These are phyloP conservation scores for Phylloporus scabripes DNA, from an alignment of 768 basidiomycete genomes.

Conservation along the genomic window DNA sequence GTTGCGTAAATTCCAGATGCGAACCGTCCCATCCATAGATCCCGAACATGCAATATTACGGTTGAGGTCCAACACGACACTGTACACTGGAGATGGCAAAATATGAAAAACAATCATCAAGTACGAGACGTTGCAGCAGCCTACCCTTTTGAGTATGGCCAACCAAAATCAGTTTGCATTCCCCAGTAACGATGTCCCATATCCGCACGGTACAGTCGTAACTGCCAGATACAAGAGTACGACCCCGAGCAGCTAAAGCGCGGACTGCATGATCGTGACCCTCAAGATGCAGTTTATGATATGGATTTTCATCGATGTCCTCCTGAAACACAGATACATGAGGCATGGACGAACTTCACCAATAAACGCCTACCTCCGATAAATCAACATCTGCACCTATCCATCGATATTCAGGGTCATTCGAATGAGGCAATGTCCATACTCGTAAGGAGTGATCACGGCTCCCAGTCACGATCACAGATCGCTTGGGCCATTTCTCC, in stretches of 20 bases:
- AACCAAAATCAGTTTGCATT: slow-evolving; percentile 70
- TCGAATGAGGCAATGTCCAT: slow-evolving; percentile 62
- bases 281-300: slow-evolving; percentile 75
- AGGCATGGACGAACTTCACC: neutral
- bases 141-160: slow-evolving; percentile 90
- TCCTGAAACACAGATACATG: slow-evolving; percentile 35
- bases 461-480: slow-evolving; percentile 69
- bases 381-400: slow-evolving; percentile 59
- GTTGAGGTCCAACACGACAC: slow-evolving; percentile 81
- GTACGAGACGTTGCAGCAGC: slow-evolving; percentile 23
- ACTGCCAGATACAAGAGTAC: slow-evolving; percentile 89
- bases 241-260: slow-evolving; percentile 85
- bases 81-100: slow-evolving; percentile 63
- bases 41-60: slow-evolving; percentile 93
- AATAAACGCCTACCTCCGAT: slow-evolving; percentile 34
- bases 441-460: slow-evolving; percentile 62
- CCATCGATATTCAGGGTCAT: slow-evolving; percentile 70
- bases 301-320: slow-evolving; percentile 79
- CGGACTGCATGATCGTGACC: slow-evolving; percentile 92
- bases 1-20: slow-evolving; percentile 84
- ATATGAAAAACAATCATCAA: neutral
- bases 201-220: slow-evolving; percentile 94
- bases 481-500: slow-evolving; percentile 70
- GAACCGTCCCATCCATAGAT: slow-evolving; percentile 97
- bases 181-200: slow-evolving; percentile 87